phyloP scores from a whole-genome alignment of 2,329 filamentous ascomycete species.

The Whalleya microplaca region DNA sequence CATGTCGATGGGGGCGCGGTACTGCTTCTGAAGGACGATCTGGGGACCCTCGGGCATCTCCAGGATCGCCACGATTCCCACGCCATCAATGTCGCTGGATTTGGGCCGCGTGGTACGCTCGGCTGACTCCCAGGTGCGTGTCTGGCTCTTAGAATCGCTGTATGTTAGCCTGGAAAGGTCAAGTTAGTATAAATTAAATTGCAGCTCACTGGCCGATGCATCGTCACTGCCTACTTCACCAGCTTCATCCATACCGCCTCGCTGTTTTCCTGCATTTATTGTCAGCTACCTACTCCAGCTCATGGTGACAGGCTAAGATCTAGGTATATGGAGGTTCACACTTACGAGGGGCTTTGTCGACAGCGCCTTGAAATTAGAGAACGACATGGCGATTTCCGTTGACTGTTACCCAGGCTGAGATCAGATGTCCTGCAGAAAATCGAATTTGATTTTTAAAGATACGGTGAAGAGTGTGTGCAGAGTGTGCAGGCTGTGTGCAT shows the following conservation, averaged over 20 bases:
- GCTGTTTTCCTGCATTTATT: slow-evolving; percentile 44
- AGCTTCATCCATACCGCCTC: slow-evolving; percentile 66
- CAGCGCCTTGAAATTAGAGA: slow-evolving; percentile 47
- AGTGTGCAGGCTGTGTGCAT: slow-evolving; percentile 15
- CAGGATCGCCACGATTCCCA: slow-evolving; percentile 73
- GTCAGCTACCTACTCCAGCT: slow-evolving; percentile 3
- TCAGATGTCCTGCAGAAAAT: no score
- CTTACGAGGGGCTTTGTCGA: slow-evolving; percentile 51
- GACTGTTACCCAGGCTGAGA: no score
- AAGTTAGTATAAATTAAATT: slow-evolving; percentile 11
- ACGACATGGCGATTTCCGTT: slow-evolving; percentile 44
- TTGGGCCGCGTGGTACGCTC: slow-evolving; percentile 70
- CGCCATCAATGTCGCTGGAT: slow-evolving; percentile 67
- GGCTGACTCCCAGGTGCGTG: slow-evolving; percentile 72
- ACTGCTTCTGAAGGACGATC: slow-evolving; percentile 69
- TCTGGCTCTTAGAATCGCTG: slow-evolving; percentile 61
- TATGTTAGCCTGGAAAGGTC: slow-evolving; percentile 58
- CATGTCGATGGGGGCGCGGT: slow-evolving; percentile 62
- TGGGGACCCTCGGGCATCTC: slow-evolving; percentile 57
- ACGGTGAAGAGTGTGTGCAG: no score
- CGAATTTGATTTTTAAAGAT: no score
- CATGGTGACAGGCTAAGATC: neutral
- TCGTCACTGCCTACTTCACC: slow-evolving; percentile 51
- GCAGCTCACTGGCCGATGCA: neutral
- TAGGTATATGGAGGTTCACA: slow-evolving; percentile 11